phyloP scores from a whole-genome alignment of 441 rosid species.

The Flueggea neowawraea region DNA sequence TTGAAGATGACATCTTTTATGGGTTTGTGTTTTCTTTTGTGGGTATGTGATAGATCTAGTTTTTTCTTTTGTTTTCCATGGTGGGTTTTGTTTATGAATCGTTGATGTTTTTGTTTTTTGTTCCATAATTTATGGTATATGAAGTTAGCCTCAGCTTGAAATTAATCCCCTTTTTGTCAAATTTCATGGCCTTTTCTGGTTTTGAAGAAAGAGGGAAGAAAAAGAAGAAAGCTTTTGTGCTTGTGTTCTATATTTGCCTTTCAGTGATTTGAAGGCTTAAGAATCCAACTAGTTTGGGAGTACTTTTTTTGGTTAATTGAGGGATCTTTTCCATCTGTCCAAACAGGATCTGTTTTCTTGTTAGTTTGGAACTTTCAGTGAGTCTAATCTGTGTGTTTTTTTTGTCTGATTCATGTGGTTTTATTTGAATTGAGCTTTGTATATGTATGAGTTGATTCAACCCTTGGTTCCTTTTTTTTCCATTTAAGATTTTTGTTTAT shows the following conservation, averaged over 20 bases:
- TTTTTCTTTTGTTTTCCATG: background rate
- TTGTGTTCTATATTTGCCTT: background rate
- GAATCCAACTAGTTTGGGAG: background rate
- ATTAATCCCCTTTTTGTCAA: background rate
- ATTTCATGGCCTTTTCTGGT: background rate
- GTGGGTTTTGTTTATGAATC: background rate
- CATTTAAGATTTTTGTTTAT: background rate
- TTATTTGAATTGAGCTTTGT: no score
- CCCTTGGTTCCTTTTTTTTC: no score
- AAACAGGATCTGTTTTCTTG: background rate
- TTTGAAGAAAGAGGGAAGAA: background rate
- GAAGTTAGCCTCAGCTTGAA: background rate
- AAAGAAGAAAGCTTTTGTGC: background rate
- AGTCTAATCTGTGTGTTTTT: no score
- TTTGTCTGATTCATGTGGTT: no score
- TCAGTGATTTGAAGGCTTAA: background rate
- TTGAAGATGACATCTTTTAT: conserved; percentile 31
- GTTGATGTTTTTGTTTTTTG: background rate
- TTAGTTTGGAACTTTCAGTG: no score
- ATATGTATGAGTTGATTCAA: no score
- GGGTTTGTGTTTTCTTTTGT: conserved; percentile 6
- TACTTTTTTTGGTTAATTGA: background rate
- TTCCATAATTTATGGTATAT: background rate
- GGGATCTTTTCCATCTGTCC: background rate
- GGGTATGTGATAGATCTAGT: conserved; percentile 1